Base-by-base conservation (phyloP, 2,329 filamentous ascomycete species). In the Thermoascus crustaceus region DNA sequence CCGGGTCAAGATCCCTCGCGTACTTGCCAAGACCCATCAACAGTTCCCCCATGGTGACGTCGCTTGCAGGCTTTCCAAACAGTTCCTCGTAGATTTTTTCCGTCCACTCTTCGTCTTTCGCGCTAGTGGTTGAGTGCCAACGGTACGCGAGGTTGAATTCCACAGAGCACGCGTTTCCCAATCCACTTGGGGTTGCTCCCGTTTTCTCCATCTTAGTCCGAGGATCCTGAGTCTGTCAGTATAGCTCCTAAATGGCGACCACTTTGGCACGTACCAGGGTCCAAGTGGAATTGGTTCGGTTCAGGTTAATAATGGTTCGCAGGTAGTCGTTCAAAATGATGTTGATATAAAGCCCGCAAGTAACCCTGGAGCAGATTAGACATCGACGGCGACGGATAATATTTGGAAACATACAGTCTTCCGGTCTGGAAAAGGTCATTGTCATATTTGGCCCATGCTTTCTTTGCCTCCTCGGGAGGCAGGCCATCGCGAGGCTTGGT, bases 101-200 rank as follows among this genome's bases (percentile, higher is more conserved):
- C 14, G 85, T 82, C 85, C 85, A 93, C 45, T 78, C 71, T 52
- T 91, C 85, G 49, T 94, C 86, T 43, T 75, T 78, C 39, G 77
- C 73, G 23, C 72, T 74, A 47, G 91, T 83, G 47, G 81, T 79
- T 3, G 84, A 85, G 64, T 93, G 85, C 85, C 85, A 93, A 44
- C 85, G 73, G 58, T 94, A 93, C 46, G 83, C 82, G 7, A 94
- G 70, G 53, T 91, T 93, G 69, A 94, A 94, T 63, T 94, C 86
- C 3, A 82, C 84, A 0, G 84, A 89, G 4, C 89, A 84, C 45
- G 82, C 78, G 50, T 91, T 93, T 33, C 86, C 86, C 0, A 82
- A 76, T 26, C 84, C 86, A 16, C 78, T 71, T 29, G 83, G 76
- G 0, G 81, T 75, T 6, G 69, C 78, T 44, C 68, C 60, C 32